These are phyloP conservation scores for Viola odorata DNA, from an alignment of 345 rosid genomes.

Conservation along the genomic window DNA sequence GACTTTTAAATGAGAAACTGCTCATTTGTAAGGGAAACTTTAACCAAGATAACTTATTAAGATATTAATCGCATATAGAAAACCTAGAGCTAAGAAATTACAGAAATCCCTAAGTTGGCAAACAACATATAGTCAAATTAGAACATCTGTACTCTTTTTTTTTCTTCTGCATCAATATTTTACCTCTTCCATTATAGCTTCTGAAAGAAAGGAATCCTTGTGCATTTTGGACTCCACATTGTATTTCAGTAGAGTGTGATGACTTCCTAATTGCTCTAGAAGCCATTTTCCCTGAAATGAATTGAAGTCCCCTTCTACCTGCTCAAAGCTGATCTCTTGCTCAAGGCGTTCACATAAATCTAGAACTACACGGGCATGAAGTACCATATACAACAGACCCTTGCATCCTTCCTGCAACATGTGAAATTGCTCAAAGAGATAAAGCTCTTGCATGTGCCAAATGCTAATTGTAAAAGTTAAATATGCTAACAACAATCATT, in stretches of 20 bases:
- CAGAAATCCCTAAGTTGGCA: too few species aligned
- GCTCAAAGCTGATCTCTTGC: slow-evolving; percentile 80
- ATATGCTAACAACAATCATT: neutral
- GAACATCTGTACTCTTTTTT: too few species aligned
- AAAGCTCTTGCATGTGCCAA: neutral
- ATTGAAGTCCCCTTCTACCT: slow-evolving; percentile 92
- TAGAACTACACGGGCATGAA: slow-evolving; percentile 90
- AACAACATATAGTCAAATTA: too few species aligned
- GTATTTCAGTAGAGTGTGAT: slow-evolving; percentile 86
- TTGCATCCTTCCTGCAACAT: slow-evolving; percentile 86
- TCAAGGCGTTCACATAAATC: slow-evolving; percentile 76
- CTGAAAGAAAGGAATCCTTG: slow-evolving; percentile 80
- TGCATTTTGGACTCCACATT: slow-evolving; percentile 88
- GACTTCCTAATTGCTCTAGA: slow-evolving; percentile 81
- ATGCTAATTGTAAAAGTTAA: neutral
- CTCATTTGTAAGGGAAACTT: too few species aligned
- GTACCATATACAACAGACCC: slow-evolving; percentile 90
- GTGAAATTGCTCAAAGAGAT: neutral
- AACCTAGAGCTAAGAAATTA: too few species aligned
- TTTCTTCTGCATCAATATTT: too few species aligned
- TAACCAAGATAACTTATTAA: too few species aligned
- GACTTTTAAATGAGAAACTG: too few species aligned
- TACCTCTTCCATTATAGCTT: slow-evolving; percentile 99
- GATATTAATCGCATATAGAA: too few species aligned
- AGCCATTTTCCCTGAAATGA: slow-evolving; percentile 92